phyloP scores from a whole-genome alignment of 2,329 filamentous ascomycete genomes.

The Colletotrichum sp. region DNA sequence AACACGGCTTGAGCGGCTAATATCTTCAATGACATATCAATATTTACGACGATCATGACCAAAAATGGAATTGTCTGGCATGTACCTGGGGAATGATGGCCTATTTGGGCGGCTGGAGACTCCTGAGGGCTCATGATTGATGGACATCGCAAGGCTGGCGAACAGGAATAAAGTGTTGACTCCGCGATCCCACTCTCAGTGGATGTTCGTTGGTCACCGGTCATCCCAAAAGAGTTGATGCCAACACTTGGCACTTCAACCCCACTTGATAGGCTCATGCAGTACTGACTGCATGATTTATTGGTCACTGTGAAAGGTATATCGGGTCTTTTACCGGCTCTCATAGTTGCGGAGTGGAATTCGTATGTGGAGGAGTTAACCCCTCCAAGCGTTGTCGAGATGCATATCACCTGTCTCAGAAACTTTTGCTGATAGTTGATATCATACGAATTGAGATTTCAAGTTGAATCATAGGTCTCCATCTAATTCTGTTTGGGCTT shows the following conservation, averaged over 20 bases:
- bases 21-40: accelerated
- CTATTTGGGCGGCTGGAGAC: accelerated
- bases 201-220: not conserved
- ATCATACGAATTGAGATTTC: no score
- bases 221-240: not conserved
- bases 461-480: no score
- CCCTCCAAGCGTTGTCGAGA: no score
- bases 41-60: not conserved
- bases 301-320: not conserved
- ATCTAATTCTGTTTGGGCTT: no score
- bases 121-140: not conserved
- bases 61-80: not conserved
- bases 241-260: not conserved
- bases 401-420: no score
- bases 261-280: not conserved
- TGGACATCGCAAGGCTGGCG: not conserved
- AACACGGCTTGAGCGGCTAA: not conserved
- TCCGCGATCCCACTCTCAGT: not conserved
- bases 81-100: not conserved
- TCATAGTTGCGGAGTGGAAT: no score
- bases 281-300: not conserved
- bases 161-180: not conserved
- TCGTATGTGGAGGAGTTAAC: no score
- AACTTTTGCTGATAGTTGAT: no score
- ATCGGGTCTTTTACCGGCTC: not conserved